Percentiles rank a stretch among this genome's conserved stretches.
Conservation (phyloP, 2,329 filamentous ascomycete genomes). For the Coniochaeta ligniaria region DNA sequence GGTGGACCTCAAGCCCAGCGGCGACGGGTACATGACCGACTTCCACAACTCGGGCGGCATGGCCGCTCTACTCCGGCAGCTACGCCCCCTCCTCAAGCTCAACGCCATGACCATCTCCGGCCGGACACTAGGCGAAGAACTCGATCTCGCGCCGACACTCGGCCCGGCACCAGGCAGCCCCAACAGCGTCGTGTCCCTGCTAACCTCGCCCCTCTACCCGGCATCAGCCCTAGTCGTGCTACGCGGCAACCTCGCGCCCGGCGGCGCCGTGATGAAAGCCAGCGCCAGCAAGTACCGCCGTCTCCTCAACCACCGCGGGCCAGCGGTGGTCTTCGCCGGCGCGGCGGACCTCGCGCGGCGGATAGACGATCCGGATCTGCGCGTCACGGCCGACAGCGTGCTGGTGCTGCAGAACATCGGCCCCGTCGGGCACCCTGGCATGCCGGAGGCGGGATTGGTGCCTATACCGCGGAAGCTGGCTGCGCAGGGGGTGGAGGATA, state of each 20-base stretch:
- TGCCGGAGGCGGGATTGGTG: slow-evolving; percentile 72
- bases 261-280: slow-evolving; percentile 83
- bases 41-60: slow-evolving; percentile 86
- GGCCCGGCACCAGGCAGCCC: slow-evolving; percentile 23
- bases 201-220: slow-evolving; percentile 59
- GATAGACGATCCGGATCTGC: slow-evolving; percentile 48
- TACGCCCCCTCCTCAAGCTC: slow-evolving; percentile 71
- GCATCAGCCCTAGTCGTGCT: slow-evolving; percentile 78
- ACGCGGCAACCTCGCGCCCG: slow-evolving; percentile 74
- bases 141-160: slow-evolving; percentile 62
- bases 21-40: slow-evolving; percentile 83
- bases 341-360: slow-evolving; percentile 69
- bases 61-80: slow-evolving; percentile 69
- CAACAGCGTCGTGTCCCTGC: slow-evolving; percentile 53
- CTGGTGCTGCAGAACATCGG: slow-evolving; percentile 84
- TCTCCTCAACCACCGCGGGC: slow-evolving; percentile 36
- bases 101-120: slow-evolving; percentile 77
- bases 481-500: slow-evolving; percentile 66
- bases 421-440: slow-evolving; percentile 82
- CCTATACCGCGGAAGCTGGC: slow-evolving; percentile 70
- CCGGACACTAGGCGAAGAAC: slow-evolving; percentile 71
- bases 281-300: slow-evolving; percentile 73
- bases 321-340: slow-evolving; percentile 60
- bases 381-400: slow-evolving; percentile 54
- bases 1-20: slow-evolving; percentile 79